Base-by-base conservation (phyloP, 768 basidiomycete species). In the Pulveroboletus sp. region DNA sequence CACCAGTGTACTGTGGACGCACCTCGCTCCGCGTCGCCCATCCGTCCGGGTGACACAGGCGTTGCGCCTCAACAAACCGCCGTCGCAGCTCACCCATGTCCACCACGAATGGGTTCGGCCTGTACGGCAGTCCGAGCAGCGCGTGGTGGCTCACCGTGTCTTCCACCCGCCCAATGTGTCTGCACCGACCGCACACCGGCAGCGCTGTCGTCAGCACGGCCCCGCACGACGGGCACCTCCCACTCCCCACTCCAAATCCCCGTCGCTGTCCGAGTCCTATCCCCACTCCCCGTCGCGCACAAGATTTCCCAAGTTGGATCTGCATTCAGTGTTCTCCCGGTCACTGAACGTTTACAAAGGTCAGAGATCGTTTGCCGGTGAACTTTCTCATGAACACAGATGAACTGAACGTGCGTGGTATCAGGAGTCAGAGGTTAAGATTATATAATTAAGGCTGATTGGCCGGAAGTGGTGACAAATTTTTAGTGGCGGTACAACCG, bases 21-120 rank as follows among this genome's bases (percentile, higher is more conserved):
- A 87, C 88, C 51, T 77, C 67, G 47, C 82, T 81, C 60, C 79
- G 76, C 25, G 81, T 77, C 29, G 82, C 77, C 86, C 89, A 95
- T 12, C 82, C 75, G 64, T 97, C 94, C 0, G 94, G 94, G 71
- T 97, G 94, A 43, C 90, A 83, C 19, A 80, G 70, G 19, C 81
- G 75, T 62, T 95, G 94, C 4, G 87, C 80, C 39, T 77, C 70
- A 31, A 87, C 72, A 64, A 91, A 94, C 24, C 77, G 75, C 31
- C 72, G 70, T 64, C 82, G 85, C 50, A 97, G 69, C 17, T 75
- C 69, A 1, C 68, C 58, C 14, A 75, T 58, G 61, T 94, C 82
- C 36, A 97, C 68, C 14, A 75, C 66, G 68, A 91, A 95, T 7
- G 84, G 84, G 62, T 88, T 88, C 0, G 80, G 77, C 16, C 72